phyloP scores from a whole-genome alignment of 768 basidiomycete species.

The Calocybe indica region DNA sequence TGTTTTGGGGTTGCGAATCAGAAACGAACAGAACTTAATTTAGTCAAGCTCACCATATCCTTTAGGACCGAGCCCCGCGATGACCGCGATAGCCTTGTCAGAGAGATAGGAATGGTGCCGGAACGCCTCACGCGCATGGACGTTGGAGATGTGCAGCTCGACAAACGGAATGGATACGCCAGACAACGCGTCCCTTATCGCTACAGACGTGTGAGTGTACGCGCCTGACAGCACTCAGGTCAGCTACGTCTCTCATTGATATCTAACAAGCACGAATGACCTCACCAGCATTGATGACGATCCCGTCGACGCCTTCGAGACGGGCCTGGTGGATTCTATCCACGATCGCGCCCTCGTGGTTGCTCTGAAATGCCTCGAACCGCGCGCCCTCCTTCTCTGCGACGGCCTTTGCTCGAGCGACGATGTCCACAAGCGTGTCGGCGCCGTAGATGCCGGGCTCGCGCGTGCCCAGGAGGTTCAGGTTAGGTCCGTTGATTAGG shows the following conservation, averaged over 20 bases:
- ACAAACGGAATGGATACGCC: conserved; percentile 14
- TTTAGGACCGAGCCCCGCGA: conserved; percentile 13
- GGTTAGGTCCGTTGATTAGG: conserved; percentile 14
- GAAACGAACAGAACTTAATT: neutral
- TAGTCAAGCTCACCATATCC: conserved; percentile 9
- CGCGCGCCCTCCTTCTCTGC: conserved; percentile 9
- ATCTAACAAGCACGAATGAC: neutral
- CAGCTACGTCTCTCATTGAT: neutral
- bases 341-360: conserved; percentile 16
- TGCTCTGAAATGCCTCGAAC: conserved; percentile 14
- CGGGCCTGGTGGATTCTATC: conserved; percentile 15
- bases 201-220: conserved; percentile 15
- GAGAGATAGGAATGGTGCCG: conserved; percentile 17
- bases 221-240: conserved; percentile 6
- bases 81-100: conserved; percentile 14
- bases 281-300: conserved; percentile 16
- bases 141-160: conserved; percentile 15
- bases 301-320: conserved; percentile 12
- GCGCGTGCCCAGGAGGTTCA: conserved; percentile 13
- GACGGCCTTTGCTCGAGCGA: conserved; percentile 2
- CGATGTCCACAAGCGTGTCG: conserved; percentile 12
- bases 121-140: conserved; percentile 13
- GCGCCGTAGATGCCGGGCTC: conserved; percentile 12
- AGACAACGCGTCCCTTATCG: conserved; percentile 14
- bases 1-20: neutral